These are phyloP conservation scores for Exophiala xenobiotica DNA, from an alignment of 2,329 filamentous ascomycete species.

Conservation along the genomic window DNA sequence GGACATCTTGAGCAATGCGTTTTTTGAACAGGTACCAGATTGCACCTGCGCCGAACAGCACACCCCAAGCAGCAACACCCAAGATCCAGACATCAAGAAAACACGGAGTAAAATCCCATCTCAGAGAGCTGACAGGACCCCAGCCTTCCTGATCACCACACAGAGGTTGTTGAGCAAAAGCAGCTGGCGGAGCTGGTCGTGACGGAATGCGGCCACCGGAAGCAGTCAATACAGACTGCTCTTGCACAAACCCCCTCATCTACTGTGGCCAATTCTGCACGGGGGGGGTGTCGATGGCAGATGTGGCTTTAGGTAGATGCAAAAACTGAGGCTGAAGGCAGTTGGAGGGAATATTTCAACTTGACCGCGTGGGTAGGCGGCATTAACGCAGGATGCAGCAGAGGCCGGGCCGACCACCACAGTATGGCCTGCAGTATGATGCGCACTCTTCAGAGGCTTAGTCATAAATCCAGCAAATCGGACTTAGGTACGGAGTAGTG, in stretches of 20 bases:
- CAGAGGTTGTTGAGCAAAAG: constrained; percentile 59
- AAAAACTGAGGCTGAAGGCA: neutral
- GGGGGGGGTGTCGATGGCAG: neutral
- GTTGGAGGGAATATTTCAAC: neutral
- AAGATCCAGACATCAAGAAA: constrained; percentile 92
- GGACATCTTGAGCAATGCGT: constrained; percentile 64
- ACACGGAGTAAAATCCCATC: constrained; percentile 96
- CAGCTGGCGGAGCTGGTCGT: neutral
- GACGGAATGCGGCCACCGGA: constrained; percentile 6
- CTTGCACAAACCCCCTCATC: constrained; percentile 19
- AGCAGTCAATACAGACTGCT: constrained; percentile 27
- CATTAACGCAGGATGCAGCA: no score
- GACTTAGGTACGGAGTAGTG: neutral
- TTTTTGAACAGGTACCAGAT: constrained; percentile 76
- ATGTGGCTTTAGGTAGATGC: neutral
- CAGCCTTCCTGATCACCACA: constrained; percentile 91
- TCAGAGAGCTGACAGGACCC: constrained; percentile 82
- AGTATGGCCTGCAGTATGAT: neutral
- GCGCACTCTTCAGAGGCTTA: neutral
- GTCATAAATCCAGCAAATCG: neutral
- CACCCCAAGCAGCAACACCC: constrained; percentile 72
- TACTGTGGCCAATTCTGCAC: constrained; percentile 8
- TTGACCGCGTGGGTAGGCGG: no score
- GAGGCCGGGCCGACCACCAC: no score
- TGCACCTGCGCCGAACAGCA: constrained; percentile 73